These are phyloP conservation scores for Powellomyces hirtus DNA, from an alignment of 192 early-diverging fungal species.

Conservation along the genomic window DNA sequence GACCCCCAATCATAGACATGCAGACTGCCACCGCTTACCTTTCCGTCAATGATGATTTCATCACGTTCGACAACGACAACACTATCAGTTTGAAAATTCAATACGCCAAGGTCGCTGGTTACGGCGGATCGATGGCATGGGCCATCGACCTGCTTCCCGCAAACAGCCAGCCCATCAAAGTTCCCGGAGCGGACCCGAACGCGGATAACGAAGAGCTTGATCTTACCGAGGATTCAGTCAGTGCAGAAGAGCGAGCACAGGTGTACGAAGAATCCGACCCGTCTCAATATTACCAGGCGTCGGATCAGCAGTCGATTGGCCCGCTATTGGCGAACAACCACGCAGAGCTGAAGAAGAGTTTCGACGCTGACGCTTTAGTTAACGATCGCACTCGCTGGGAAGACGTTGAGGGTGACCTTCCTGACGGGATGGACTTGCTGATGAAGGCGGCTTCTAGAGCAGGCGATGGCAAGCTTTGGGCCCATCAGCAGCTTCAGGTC, in stretches of 20 bases:
- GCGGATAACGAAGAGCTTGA: background rate
- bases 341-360: background rate
- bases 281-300: no score
- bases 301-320: background rate
- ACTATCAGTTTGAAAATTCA: background rate
- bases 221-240: background rate
- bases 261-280: no score
- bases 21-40: background rate
- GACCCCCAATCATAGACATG: background rate
- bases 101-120: slow-evolving; percentile 7
- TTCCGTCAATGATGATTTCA: background rate
- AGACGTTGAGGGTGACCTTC: no score
- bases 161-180: background rate
- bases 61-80: slow-evolving; percentile 11
- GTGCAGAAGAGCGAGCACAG: background rate
- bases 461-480: background rate
- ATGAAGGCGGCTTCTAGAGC: background rate
- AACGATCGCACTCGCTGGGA: no score
- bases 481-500: background rate
- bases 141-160: background rate
- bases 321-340: background rate
- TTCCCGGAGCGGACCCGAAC: background rate
- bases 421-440: no score
- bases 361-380: background rate
- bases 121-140: slow-evolving; percentile 18